These are phyloP conservation scores for Diplocarpon mali DNA, from an alignment of 2,329 filamentous ascomycete genomes.

Conservation along the genomic window DNA sequence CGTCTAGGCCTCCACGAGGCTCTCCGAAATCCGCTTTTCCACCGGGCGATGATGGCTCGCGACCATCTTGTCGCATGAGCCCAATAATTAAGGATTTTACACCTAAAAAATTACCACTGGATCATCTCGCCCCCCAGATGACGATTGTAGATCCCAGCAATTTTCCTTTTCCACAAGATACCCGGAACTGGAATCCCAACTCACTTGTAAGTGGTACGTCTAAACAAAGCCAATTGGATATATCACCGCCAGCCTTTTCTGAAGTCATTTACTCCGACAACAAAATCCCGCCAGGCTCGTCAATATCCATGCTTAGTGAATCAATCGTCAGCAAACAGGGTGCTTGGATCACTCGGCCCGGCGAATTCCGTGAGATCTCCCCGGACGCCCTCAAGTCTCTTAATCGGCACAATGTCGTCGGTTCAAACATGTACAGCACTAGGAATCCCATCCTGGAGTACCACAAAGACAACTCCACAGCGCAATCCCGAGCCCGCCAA, in stretches of 20 bases:
- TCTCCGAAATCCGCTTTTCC: constrained; percentile 12
- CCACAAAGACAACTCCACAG: not conserved
- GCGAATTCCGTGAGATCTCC: not conserved
- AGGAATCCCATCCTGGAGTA: constrained; percentile 7
- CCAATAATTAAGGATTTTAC: constrained; percentile 2
- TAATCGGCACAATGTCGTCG: constrained; percentile 3
- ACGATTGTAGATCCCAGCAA: not conserved
- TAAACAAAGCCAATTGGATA: constrained; percentile 3
- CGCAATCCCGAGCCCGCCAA: too few species aligned
- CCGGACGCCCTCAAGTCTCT: not conserved
- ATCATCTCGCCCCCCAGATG: constrained; percentile 4
- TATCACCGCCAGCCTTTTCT: not conserved
- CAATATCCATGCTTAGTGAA: constrained; percentile 4
- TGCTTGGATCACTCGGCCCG: constrained; percentile 3
- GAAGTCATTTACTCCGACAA: constrained; percentile 1
- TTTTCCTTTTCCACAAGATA: constrained; percentile 14
- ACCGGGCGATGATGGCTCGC: constrained; percentile 1
- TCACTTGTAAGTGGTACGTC: constrained; percentile 8
- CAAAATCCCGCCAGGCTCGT: not conserved
- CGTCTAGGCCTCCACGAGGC: constrained; percentile 6
- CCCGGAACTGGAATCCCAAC: constrained; percentile 9
- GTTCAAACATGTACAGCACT: constrained; percentile 14
- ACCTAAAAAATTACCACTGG: constrained; percentile 5
- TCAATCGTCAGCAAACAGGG: constrained; percentile 7
- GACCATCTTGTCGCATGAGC: constrained; percentile 5